These are phyloP conservation scores for Clathrospora elynae DNA, from an alignment of 2,329 filamentous ascomycete genomes.

Conservation along the genomic window DNA sequence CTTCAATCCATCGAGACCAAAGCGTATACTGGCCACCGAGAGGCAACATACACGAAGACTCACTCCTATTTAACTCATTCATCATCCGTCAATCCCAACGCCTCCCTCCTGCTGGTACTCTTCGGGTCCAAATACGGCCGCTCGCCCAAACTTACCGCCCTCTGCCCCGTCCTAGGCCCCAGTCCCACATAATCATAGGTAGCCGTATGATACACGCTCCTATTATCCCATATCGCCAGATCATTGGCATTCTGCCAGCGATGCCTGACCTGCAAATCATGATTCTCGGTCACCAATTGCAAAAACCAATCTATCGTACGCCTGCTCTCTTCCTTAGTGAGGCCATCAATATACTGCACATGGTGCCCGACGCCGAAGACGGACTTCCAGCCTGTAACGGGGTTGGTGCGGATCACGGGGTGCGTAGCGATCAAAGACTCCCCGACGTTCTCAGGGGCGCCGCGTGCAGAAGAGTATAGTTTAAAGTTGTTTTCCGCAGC, in stretches of 20 bases:
- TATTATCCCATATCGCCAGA: slow-evolving; percentile 68
- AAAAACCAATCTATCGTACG: slow-evolving; percentile 53
- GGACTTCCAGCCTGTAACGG: slow-evolving; percentile 48
- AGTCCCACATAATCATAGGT: slow-evolving; percentile 65
- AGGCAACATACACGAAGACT: too few species aligned
- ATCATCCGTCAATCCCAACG: slow-evolving; percentile 2
- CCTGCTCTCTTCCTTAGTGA: slow-evolving; percentile 52
- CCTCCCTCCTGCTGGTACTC: slow-evolving; percentile 55
- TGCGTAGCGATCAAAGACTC: slow-evolving; percentile 57
- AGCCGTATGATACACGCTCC: slow-evolving; percentile 62
- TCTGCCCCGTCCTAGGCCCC: slow-evolving; percentile 60
- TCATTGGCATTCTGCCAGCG: slow-evolving; percentile 56
- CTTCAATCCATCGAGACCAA: too few species aligned
- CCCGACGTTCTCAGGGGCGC: slow-evolving; percentile 62
- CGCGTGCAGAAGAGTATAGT: slow-evolving; percentile 56
- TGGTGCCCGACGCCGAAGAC: slow-evolving; percentile 56
- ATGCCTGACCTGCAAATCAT: slow-evolving; percentile 58
- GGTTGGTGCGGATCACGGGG: slow-evolving; percentile 60
- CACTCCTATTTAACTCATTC: too few species aligned
- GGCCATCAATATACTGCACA: slow-evolving; percentile 51
- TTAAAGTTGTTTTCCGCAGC: slow-evolving; percentile 49
- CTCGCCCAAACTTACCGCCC: slow-evolving; percentile 63
- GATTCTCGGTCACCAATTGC: slow-evolving; percentile 53
- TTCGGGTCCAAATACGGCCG: slow-evolving; percentile 60
- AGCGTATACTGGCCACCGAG: too few species aligned